These are phyloP conservation scores for Ashbya aceris DNA, from an alignment of 1,139 yeast genomes.

Conservation along the genomic window DNA sequence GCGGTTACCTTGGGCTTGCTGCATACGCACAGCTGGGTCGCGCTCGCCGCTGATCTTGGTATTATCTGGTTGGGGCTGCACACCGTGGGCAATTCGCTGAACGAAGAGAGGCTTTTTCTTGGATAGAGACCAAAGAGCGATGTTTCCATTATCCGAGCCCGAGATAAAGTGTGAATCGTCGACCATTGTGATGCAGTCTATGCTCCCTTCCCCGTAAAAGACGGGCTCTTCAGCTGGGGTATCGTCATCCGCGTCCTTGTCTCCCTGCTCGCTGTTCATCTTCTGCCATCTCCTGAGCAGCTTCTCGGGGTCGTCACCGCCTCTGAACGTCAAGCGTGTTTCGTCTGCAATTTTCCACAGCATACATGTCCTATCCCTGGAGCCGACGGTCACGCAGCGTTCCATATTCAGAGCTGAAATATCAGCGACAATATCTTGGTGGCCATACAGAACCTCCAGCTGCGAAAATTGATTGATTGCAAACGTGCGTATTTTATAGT, in stretches of 20 bases:
- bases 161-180: conserved; percentile 91
- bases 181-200: conserved; percentile 83
- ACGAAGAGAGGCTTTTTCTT: conserved; percentile 80
- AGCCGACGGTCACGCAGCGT: conserved; percentile 91
- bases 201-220: conserved; percentile 70
- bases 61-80: conserved; percentile 43
- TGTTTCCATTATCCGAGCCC: conserved; percentile 88
- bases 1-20: conserved; percentile 46
- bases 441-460: conserved; percentile 86
- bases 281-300: conserved; percentile 35
- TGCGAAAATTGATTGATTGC: conserved; percentile 81
- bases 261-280: conserved; percentile 16
- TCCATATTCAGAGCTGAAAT: conserved; percentile 74
- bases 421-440: conserved; percentile 81
- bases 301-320: conserved; percentile 58
- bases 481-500: conserved; percentile 79
- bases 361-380: conserved; percentile 91
- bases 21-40: conserved; percentile 32
- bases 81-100: conserved; percentile 69
- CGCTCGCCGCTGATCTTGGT: conserved; percentile 63
- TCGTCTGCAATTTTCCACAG: conserved; percentile 96
- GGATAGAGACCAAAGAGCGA: conserved; percentile 78
- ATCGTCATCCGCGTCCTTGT: neutral
- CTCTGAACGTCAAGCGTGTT: conserved; percentile 84
- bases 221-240: conserved; percentile 26